These are phyloP conservation scores for Magnaporthales sp. DNA, from an alignment of 2,329 filamentous ascomycete species.

Conservation along the genomic window DNA sequence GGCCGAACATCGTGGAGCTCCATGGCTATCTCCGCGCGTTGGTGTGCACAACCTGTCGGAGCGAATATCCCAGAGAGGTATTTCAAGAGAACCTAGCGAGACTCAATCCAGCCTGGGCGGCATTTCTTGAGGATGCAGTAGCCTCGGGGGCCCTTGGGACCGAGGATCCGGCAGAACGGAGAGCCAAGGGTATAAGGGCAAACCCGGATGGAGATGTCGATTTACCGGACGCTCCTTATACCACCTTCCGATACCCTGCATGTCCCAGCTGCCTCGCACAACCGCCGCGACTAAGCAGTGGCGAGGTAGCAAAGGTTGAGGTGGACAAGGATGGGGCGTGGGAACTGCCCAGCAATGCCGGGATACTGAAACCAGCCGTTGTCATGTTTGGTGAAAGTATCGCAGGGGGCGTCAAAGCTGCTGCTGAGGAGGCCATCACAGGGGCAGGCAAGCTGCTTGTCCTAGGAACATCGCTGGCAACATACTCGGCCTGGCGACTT, in stretches of 20 bases:
- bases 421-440: constrained; percentile 75
- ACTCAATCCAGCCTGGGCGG: constrained; percentile 81
- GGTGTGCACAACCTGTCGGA: constrained; percentile 71
- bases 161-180: constrained; percentile 63
- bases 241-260: constrained; percentile 81
- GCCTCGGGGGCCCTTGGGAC: constrained; percentile 68
- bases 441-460: constrained; percentile 67
- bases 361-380: constrained; percentile 85
- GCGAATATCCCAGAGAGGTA: constrained; percentile 57
- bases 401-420: constrained; percentile 54
- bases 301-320: constrained; percentile 48
- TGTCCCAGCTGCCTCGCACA: constrained; percentile 70
- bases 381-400: constrained; percentile 97
- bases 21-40: constrained; percentile 83
- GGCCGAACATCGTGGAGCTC: constrained; percentile 50
- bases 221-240: constrained; percentile 77
- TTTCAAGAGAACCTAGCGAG: constrained; percentile 71
- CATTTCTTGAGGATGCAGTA: constrained; percentile 64
- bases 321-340: constrained; percentile 77
- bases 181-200: constrained; percentile 62
- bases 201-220: constrained; percentile 97
- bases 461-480: constrained; percentile 83
- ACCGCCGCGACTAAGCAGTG: constrained; percentile 48
- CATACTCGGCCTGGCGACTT: constrained; percentile 89
- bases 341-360: constrained; percentile 55